Evolutionary conservation across 2,329 filamentous ascomycete genomes (phyloP), one percentile per base, ranked within the genome.

Genomic region (Aureobasidium subglaciale): DNA sequence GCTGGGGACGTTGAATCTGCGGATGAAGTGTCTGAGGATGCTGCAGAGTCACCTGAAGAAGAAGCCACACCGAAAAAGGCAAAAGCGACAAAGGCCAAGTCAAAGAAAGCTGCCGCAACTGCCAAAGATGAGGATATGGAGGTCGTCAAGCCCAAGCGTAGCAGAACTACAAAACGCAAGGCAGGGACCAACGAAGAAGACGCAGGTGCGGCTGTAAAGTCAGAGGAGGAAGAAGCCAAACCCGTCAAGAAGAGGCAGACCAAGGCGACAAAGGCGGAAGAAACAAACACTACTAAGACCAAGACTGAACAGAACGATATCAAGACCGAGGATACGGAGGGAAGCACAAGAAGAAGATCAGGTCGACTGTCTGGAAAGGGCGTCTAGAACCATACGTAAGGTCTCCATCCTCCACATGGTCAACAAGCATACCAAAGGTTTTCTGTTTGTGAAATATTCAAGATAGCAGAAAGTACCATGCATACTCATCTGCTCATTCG

Each of bases 1-100:
- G 75, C 79, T 16, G 80, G 76, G 5, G 80, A 81, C 58, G 63
- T 68, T 10, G 62, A 60, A 3, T 55, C 52, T 30, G 55, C 55
- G 2, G 56, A 34, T 10, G 59, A 34, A 3, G 43, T 46, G 4
- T 48, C 16, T 5, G 56, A 40, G 6, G 54, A 49, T 16, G 38
- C 32, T 5, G 52, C 22, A n/a, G 48, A 55, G 5, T 27, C 45
- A 15, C 42, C n/a, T n/a, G n/a, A 43, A 20, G 56, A 58, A 57
- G 52, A 55, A 18, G 9, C 22, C n/a, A 30, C 30, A 16, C 40
- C 43, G 8, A 53, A 53, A 30, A 32, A 29, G 29, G 6, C 29
- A 13, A 38, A 24, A 34, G 35, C 30, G 7, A 25, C 34, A 20
- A 52, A 24, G 18, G 8, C 20, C 11, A 57, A 43, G 55, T 18